Evolutionary conservation across 139 green algal species (phyloP), one percentile per base, ranked within the genome.

Genomic region (Chlorella sp.): DNA sequence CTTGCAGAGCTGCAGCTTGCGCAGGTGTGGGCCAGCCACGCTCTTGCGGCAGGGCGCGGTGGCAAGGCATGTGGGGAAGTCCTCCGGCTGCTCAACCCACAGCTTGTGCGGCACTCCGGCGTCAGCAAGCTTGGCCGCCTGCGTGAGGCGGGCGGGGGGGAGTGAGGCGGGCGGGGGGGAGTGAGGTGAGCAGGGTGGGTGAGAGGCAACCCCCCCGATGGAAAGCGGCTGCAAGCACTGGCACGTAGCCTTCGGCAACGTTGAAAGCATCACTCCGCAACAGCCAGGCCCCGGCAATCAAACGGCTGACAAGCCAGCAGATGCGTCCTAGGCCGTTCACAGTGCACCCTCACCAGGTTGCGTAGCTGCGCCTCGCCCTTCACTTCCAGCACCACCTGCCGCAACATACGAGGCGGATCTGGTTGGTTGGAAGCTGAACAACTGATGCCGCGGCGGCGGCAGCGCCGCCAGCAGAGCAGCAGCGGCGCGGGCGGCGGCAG

Each of bases 1-100:
- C 82, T 96, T 97, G 88, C 92, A 96, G 26, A 99, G 92, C 82
- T 98, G 94, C 44, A 96, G 87, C 87, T 97, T 98, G 74, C 97
- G 98, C 54, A 99, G 94, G 69, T 92, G 86, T 19, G 86, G 64
- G 16, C 81, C 85, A 26, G 98, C 88, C 20, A 88, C 32, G 0
- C 84, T 89, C 77, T 98, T 98, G 32, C 69, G 83, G 68, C 93
- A 94, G 0, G 96, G 96, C 51, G 93, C 93, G 22, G 95, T 98
- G 41, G 97, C 97, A 24, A 99, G 83, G 82, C 93, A 96, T 0
- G 97, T 99, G 2, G 92, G 80, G 79, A 94, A 95, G 85, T 97
- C 87, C 86, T 99, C 97, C 17, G 97, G 97, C 91, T 99, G 97
- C 89, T 99, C 97, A 14, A 98, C 80, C 97, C 97, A 99, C 58